Base-by-base conservation (phyloP, 441 rosid species). In the Gossypium schwendimanii region DNA sequence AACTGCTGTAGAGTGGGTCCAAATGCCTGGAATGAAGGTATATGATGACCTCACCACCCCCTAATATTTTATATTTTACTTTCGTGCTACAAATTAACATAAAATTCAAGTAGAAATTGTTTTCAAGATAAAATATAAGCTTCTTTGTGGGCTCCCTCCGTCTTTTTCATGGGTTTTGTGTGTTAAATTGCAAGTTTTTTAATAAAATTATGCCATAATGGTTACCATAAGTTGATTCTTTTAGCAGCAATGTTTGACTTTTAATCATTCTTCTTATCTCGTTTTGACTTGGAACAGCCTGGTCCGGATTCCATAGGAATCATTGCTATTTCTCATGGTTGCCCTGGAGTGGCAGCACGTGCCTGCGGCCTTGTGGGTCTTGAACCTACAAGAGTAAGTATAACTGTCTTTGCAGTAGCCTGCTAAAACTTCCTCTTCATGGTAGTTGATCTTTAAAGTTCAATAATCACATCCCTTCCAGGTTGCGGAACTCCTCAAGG, bases 281-380 rank as follows among this genome's bases (percentile, higher is more conserved):
- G 14, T 71, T 53, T 70, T 80, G 11, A 63, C 70, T 21, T 77
- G 76, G 75, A 78, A 81, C 82, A 95, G 99, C 99, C 98, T 95
- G 99, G 99, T 95, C 98, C 99, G 98, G 98, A 95, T 92, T 95
- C 99, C 96, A 87, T 91, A 87, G 98, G 99, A 92, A 95, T 95
- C 96, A 80, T 95, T 80, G 95, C 98, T 86, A 95, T 95, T 92
- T 95, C 98, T 82, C 96, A 95, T 88, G 94, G 97, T 92, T 88
- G 98, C 88, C 44, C 92, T 86, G 99, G 99, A 60, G 98, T 95
- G 88, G 99, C 98, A 87, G 99, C 99, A 80, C 97, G 99, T 73
- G 99, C 99, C 80, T 95, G 99, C n/a, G 99, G 99, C 90, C 93
- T 95, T 52, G 99, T 95, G 74, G 96, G 99, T 87, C 91, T 95